A percentile compares a stretch with the other conserved stretches of the same genome.
phyloP scores from a whole-genome alignment of 805 yeast genomes.

The Ogataea pini region DNA sequence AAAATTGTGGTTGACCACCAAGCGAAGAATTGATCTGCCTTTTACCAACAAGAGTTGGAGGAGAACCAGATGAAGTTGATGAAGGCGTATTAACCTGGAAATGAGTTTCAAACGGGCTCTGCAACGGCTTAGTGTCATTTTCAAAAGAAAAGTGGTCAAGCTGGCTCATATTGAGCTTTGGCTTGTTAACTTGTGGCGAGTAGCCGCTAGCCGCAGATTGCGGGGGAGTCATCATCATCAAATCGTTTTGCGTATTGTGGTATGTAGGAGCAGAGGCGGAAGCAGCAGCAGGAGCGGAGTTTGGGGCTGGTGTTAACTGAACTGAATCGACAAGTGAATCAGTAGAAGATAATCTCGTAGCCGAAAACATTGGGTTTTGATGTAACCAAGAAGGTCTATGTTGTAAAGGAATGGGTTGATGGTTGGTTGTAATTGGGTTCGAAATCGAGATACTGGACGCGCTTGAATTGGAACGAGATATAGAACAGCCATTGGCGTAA shows the following conservation, averaged over 20 bases:
- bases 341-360: constrained; percentile 35
- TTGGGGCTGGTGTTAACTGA: constrained; percentile 21
- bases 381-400: constrained; percentile 40
- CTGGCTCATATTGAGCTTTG: constrained; percentile 13
- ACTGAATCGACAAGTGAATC: constrained; percentile 38
- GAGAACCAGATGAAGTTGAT: background rate
- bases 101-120: constrained; percentile 28
- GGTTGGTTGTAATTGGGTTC: constrained; percentile 6
- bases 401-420: constrained; percentile 6
- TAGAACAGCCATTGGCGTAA: constrained; percentile 20
- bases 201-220: constrained; percentile 19
- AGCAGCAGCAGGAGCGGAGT: constrained; percentile 9
- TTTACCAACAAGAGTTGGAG: background rate
- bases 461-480: constrained; percentile 32
- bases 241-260: constrained; percentile 14
- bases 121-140: constrained; percentile 21
- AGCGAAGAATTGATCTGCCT: background rate
- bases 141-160: constrained; percentile 27
- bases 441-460: constrained; percentile 17
- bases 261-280: constrained; percentile 4
- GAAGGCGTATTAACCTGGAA: constrained; percentile 14
- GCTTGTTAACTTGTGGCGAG: constrained; percentile 14
- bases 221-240: constrained; percentile 24
- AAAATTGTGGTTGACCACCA: constrained; percentile 8
- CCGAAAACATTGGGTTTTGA: constrained; percentile 32